Evolutionary conservation across 2,329 filamentous ascomycete species (phyloP).

Genomic region (Stromatinia cepivora): DNA sequence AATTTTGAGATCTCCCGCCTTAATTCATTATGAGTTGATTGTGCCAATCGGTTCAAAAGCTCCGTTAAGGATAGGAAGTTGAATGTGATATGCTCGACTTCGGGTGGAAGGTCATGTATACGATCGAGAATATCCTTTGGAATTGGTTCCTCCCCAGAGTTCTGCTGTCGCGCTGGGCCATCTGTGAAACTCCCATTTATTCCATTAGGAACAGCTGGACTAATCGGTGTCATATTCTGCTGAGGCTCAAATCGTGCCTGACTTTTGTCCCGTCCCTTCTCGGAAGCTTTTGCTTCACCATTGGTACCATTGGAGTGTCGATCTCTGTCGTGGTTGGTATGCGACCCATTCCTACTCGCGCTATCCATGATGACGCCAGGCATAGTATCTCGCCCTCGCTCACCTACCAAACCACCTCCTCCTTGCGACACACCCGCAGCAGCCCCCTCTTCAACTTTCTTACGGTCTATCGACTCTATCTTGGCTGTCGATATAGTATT

Average conservation of each 20-base stretch:
- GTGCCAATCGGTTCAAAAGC: conserved; percentile 75
- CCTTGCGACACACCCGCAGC: conserved; percentile 35
- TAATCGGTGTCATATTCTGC: conserved; percentile 37
- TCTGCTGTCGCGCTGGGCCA: conserved; percentile 28
- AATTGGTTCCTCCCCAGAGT: conserved; percentile 28
- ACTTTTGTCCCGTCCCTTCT: conserved; percentile 43
- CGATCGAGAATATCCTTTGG: conserved; percentile 41
- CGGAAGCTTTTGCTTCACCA: conserved; percentile 41
- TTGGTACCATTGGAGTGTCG: conserved; percentile 48
- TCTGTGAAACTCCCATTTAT: conserved; percentile 34
- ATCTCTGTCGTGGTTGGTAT: conserved; percentile 58
- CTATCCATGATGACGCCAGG: conserved; percentile 58
- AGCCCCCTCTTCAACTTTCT: conserved; percentile 35
- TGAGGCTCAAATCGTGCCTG: conserved; percentile 36
- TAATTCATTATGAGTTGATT: conserved; percentile 79
- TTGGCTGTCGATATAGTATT: conserved; percentile 36
- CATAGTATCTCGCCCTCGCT: conserved; percentile 44
- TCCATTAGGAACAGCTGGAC: conserved; percentile 36
- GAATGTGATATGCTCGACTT: conserved; percentile 69
- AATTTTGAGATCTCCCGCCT: conserved; percentile 69
- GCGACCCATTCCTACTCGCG: conserved; percentile 53
- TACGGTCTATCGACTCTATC: conserved; percentile 41
- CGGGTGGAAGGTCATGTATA: conserved; percentile 60
- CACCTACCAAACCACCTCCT: conserved; percentile 33
- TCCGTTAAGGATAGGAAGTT: conserved; percentile 75